A percentile compares a stretch with the other conserved stretches of the same genome.
Evolutionary conservation across 495 filamentous ascomycete genomes (phyloP).

Genomic region (Copromyces sp.): DNA sequence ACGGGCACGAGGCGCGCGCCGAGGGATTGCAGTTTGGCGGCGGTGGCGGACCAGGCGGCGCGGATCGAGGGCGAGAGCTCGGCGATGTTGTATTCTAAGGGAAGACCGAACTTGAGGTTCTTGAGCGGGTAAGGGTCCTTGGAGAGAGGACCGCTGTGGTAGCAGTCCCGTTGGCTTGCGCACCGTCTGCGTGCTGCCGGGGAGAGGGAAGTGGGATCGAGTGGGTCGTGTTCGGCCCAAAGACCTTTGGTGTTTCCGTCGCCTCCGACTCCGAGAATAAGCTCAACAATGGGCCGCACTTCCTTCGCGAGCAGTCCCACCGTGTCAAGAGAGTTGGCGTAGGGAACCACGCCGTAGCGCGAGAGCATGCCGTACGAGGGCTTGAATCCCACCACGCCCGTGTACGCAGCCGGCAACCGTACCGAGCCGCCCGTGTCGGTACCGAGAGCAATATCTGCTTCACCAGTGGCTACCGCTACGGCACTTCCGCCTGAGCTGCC

Average conservation of each 20-base stretch:
- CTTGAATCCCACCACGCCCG: slow-evolving; percentile 81
- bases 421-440: slow-evolving; percentile 95
- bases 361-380: slow-evolving; percentile 63
- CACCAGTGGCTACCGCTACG: slow-evolving; percentile 61
- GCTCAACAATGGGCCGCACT: slow-evolving; percentile 35
- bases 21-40: slow-evolving; percentile 44
- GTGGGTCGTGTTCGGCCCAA: slow-evolving; percentile 48
- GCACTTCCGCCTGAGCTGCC: slow-evolving; percentile 95
- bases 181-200: slow-evolving; percentile 42
- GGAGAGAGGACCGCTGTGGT: slow-evolving; percentile 9
- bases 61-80: slow-evolving; percentile 62
- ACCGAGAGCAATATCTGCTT: slow-evolving; percentile 71
- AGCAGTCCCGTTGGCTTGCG: slow-evolving; percentile 34
- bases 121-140: slow-evolving; percentile 21
- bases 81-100: slow-evolving; percentile 76
- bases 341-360: slow-evolving; percentile 83
- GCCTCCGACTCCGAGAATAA: slow-evolving; percentile 40
- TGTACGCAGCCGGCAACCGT: slow-evolving; percentile 84
- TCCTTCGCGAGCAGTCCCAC: slow-evolving; percentile 65
- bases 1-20: slow-evolving; percentile 65
- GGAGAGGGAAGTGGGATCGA: slow-evolving; percentile 69
- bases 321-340: slow-evolving; percentile 92
- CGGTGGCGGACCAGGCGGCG: slow-evolving; percentile 52
- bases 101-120: slow-evolving; percentile 55
- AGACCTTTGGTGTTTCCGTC: slow-evolving; percentile 9